Percentiles rank a stretch among this genome's conserved stretches.
These are phyloP conservation scores for Mycosarcoma maydis DNA, from an alignment of 1,284 basidiomycete genomes.

Conservation along the genomic window DNA sequence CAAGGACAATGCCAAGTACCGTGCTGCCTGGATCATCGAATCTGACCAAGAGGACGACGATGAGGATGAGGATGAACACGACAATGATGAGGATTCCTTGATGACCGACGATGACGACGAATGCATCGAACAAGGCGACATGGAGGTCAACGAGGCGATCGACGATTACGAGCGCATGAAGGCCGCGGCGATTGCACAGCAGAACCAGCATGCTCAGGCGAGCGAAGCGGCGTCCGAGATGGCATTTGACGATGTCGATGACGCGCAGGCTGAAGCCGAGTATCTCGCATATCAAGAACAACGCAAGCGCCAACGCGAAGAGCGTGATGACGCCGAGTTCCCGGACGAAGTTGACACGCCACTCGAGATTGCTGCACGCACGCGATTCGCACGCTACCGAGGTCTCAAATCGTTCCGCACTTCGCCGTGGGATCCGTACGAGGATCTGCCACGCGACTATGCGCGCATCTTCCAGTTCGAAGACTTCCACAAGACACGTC, in stretches of 20 bases:
- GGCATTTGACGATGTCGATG: conserved; percentile 51
- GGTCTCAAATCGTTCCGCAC: conserved; percentile 92
- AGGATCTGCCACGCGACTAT: conserved; percentile 93
- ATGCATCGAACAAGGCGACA: conserved; percentile 70
- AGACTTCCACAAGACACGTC: conserved; percentile 86
- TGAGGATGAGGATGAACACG: conserved; percentile 74
- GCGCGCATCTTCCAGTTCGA: conserved; percentile 97
- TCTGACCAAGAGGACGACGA: conserved; percentile 54
- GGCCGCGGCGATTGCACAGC: conserved; percentile 70
- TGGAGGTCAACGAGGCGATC: conserved; percentile 74
- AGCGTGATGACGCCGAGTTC: conserved; percentile 79
- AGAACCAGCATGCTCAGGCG: conserved; percentile 11
- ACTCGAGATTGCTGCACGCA: conserved; percentile 80
- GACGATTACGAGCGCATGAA: conserved; percentile 90
- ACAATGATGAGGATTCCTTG: conserved; percentile 82
- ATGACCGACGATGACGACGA: conserved; percentile 78
- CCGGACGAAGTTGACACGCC: conserved; percentile 99
- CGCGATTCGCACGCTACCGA: conserved; percentile 91
- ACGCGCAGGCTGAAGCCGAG: conserved; percentile 76
- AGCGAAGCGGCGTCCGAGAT: conserved; percentile 26
- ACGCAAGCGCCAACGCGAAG: conserved; percentile 82
- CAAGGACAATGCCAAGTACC: conserved; percentile 63
- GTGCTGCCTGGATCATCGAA: conserved; percentile 65
- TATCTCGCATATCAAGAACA: conserved; percentile 76
- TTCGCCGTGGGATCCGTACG: conserved; percentile 95